These are phyloP conservation scores for Globisporangium spinosum DNA, from an alignment of 352 stramenopile genomes.

Conservation along the genomic window DNA sequence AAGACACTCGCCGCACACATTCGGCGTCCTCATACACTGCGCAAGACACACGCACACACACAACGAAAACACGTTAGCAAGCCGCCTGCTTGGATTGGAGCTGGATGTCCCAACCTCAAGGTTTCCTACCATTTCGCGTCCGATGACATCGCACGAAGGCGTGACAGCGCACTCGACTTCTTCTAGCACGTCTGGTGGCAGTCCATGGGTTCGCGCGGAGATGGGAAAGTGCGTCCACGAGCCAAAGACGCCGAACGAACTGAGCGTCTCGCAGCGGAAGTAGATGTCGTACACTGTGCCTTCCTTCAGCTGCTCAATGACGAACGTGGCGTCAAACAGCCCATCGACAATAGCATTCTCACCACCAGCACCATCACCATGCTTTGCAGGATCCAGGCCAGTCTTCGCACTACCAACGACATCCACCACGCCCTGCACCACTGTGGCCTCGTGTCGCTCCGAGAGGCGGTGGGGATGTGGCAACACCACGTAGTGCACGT, in stretches of 20 bases:
- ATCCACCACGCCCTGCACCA: constrained; percentile 20
- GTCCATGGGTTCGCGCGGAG: constrained; percentile 52
- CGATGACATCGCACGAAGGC: constrained; percentile 43
- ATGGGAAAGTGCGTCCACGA: constrained; percentile 46
- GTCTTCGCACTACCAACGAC: neutral
- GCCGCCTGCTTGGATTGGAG: neutral
- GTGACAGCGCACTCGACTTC: constrained; percentile 45
- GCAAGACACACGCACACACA: neutral
- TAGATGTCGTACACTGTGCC: constrained; percentile 70
- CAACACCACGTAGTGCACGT: constrained; percentile 64
- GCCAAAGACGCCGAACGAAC: constrained; percentile 64
- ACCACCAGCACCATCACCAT: neutral
- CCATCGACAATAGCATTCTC: neutral
- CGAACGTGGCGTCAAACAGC: constrained; percentile 24
- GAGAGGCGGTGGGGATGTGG: constrained; percentile 30
- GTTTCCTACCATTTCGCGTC: constrained; percentile 41
- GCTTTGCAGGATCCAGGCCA: neutral
- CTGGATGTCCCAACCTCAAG: neutral
- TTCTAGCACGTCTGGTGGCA: constrained; percentile 65
- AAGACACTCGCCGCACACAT: constrained; percentile 70
- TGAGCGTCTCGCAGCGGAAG: constrained; percentile 68
- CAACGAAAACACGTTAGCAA: neutral
- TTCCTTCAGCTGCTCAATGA: constrained; percentile 46
- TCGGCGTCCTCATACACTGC: constrained; percentile 43
- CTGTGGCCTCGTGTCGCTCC: constrained; percentile 9